phyloP scores from a whole-genome alignment of 1,139 yeast species.

The Sugiyamaella grinbergsii region DNA sequence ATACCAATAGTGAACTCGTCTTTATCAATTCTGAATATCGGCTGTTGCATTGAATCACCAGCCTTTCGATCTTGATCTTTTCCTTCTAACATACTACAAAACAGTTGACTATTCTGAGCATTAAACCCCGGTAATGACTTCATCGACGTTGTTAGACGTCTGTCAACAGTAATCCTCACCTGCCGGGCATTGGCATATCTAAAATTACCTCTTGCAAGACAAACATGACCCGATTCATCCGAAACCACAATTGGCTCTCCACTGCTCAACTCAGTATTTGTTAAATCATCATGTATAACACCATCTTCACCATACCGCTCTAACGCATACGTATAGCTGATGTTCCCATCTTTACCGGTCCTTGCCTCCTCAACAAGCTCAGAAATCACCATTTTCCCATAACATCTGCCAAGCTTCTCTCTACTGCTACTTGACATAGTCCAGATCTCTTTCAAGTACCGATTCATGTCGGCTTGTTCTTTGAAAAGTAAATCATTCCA shows the following conservation, averaged over 20 bases:
- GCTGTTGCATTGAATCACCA: conserved; percentile 11
- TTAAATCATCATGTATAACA: conserved; percentile 23
- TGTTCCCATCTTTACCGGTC: conserved; percentile 5
- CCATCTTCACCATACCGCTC: conserved; percentile 18
- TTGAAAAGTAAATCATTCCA: conserved; percentile 77
- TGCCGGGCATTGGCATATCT: conserved; percentile 45
- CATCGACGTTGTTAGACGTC: conserved; percentile 54
- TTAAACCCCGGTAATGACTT: conserved; percentile 50
- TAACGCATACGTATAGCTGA: conserved; percentile 27
- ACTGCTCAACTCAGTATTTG: conserved; percentile 27
- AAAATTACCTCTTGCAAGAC: conserved; percentile 66
- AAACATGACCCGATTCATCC: conserved; percentile 79
- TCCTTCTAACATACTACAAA: conserved; percentile 50
- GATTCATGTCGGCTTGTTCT: conserved; percentile 65
- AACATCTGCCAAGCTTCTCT: conserved; percentile 63
- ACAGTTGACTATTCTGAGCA: conserved; percentile 50
- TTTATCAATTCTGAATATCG: conserved; percentile 68
- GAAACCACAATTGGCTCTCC: conserved; percentile 61
- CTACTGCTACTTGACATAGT: conserved; percentile 59
- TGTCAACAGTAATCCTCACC: conserved; percentile 50
- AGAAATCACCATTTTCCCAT: conserved; percentile 40
- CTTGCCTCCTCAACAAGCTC: conserved; percentile 21
- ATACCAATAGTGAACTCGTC: conserved; percentile 78
- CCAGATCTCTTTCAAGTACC: conserved; percentile 69
- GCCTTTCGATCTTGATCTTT: conserved; percentile 13